Evolutionary conservation across 768 basidiomycete genomes (phyloP).

Genomic region (Cystobasidium ongulense): DNA sequence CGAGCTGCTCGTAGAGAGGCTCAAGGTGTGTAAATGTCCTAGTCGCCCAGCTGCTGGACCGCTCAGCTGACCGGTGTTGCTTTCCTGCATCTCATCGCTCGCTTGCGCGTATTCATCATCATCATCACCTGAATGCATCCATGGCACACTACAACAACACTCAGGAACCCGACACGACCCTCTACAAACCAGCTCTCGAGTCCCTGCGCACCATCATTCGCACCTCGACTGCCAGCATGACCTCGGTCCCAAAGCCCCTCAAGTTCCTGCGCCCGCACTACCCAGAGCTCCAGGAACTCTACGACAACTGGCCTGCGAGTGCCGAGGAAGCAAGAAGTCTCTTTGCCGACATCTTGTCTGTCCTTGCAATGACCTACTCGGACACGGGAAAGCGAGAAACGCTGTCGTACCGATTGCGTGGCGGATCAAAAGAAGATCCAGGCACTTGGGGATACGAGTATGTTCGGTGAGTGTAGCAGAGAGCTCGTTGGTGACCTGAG

Average conservation of each 20-base stretch:
- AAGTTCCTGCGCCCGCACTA: slow-evolving; percentile 96
- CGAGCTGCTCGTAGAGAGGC: slow-evolving; percentile 89
- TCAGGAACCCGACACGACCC: slow-evolving; percentile 75
- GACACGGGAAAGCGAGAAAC: slow-evolving; percentile 96
- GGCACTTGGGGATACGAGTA: slow-evolving; percentile 99
- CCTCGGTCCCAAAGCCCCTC: slow-evolving; percentile 94
- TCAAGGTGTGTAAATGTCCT: slow-evolving; percentile 73
- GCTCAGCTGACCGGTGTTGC: not conserved
- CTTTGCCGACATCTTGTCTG: slow-evolving; percentile 93
- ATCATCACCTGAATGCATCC: not conserved
- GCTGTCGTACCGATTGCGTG: slow-evolving; percentile 78
- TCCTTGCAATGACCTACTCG: slow-evolving; percentile 98
- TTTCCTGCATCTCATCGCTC: not conserved
- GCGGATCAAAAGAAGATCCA: slow-evolving; percentile 57
- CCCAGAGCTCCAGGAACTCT: slow-evolving; percentile 70
- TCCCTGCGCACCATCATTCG: slow-evolving; percentile 85
- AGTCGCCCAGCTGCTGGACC: too few species aligned
- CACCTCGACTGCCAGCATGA: slow-evolving; percentile 97
- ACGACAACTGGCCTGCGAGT: slow-evolving; percentile 60
- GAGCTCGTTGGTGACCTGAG: not conserved
- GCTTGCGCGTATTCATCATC: not conserved
- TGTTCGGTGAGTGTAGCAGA: slow-evolving; percentile 52
- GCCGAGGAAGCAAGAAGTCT: slow-evolving; percentile 57
- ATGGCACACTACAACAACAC: not conserved
- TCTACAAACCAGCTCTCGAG: slow-evolving; percentile 85